Evolutionary conservation across 345 rosid genomes (phyloP).

Genomic region (Lepidium didymum): DNA sequence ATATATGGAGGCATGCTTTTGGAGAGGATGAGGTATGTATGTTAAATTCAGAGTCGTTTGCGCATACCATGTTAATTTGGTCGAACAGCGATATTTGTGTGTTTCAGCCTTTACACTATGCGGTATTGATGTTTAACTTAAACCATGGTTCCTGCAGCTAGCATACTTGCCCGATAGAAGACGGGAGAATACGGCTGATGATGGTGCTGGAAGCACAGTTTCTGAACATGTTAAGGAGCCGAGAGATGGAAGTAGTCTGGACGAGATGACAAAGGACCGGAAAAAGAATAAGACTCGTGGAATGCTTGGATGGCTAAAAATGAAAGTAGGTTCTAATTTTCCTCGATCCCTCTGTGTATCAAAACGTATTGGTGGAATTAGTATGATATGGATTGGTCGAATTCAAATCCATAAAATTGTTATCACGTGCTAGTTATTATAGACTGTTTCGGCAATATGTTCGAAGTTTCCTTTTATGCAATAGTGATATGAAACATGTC

Average conservation of each 20-base stretch:
- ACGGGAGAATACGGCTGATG: constrained; percentile 50
- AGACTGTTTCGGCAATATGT: not conserved
- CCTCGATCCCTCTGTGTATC: not conserved
- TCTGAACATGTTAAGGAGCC: constrained; percentile 52
- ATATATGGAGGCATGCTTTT: constrained; percentile 62
- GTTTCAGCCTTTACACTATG: not conserved
- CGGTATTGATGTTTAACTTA: constrained; percentile 14
- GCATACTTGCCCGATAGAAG: constrained; percentile 61
- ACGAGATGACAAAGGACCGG: constrained; percentile 66
- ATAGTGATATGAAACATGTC: not conserved
- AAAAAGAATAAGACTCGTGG: constrained; percentile 58
- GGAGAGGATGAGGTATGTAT: constrained; percentile 73
- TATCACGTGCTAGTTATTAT: not conserved
- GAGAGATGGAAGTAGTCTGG: constrained; percentile 50
- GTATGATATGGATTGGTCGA: not conserved
- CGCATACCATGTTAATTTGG: not conserved
- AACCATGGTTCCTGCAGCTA: constrained; percentile 20
- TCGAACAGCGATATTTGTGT: not conserved
- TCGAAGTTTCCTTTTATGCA: not conserved
- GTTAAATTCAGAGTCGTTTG: not conserved
- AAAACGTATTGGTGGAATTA: constrained; percentile 7
- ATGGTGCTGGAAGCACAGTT: constrained; percentile 53
- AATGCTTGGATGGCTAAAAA: constrained; percentile 94
- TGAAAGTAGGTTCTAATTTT: constrained; percentile 41
- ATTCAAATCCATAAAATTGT: not conserved